A percentile compares a stretch with the other conserved stretches of the same genome.
Evolutionary conservation across 2,329 filamentous ascomycete species (phyloP).

Genomic region (Aspergillus awamori): DNA sequence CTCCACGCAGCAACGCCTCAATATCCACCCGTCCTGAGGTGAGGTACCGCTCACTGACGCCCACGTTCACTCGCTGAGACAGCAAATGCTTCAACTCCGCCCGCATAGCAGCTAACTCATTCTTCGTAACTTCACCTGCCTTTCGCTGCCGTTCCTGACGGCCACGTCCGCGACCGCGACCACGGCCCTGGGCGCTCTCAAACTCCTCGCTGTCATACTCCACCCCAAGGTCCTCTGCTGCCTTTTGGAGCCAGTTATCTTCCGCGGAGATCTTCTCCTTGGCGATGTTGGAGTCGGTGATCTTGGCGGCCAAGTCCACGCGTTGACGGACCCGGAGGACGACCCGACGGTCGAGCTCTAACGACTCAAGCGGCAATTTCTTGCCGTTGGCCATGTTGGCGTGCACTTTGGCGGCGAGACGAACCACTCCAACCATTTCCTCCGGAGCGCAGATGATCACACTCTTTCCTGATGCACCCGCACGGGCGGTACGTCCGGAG

Average conservation of each 20-base stretch:
- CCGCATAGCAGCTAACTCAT: constrained; percentile 69
- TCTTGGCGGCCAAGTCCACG: constrained; percentile 78
- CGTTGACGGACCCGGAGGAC: constrained; percentile 76
- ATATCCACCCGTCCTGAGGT: constrained; percentile 78
- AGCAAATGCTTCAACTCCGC: constrained; percentile 74
- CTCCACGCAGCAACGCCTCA: constrained; percentile 66
- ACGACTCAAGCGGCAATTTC: constrained; percentile 68
- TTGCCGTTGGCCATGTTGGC: constrained; percentile 57
- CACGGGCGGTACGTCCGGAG: constrained; percentile 90
- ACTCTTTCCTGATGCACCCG: constrained; percentile 73
- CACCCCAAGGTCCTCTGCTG: constrained; percentile 89
- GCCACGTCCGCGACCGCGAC: constrained; percentile 69
- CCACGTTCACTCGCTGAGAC: constrained; percentile 75
- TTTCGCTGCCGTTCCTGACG: constrained; percentile 74
- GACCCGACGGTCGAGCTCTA: constrained; percentile 81
- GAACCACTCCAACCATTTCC: constrained; percentile 80
- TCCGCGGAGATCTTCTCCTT: constrained; percentile 86
- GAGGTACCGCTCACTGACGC: constrained; percentile 85
- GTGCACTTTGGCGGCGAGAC: constrained; percentile 87
- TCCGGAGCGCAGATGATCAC: constrained; percentile 89
- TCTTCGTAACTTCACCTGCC: constrained; percentile 68
- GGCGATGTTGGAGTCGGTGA: constrained; percentile 79
- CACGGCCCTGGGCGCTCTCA: constrained; percentile 57
- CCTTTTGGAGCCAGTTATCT: constrained; percentile 79
- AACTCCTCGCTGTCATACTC: constrained; percentile 92